Evolutionary conservation across 176 grass and related monocot species (phyloP), one percentile per base, ranked within the genome.

Genomic region (Eremochloa ophiuroides): DNA sequence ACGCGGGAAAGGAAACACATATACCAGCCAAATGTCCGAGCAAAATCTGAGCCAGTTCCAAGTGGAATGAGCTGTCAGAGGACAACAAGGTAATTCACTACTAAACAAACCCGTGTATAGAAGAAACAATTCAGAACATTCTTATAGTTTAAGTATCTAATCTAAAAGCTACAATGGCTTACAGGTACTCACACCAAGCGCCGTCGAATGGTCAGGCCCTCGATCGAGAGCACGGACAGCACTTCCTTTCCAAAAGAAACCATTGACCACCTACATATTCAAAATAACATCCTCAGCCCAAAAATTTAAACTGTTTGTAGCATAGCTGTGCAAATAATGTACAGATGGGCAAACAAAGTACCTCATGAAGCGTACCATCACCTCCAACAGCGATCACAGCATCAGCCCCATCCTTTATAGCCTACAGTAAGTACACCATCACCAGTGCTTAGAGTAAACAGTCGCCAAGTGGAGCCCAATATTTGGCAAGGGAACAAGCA

Each of bases 331-430:
- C 62, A 26, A 61, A 33, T 29, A 77, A 3, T 35, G 17, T 0
- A 75, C 34, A 20, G 43, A 20, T 55, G 85, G 23, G 16, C 4
- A 58, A 59, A 59, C 55, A 13, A 59, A 84, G 47, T 74, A 98
- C 92, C 95, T 98, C 95, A 82, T 98, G 95, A 91, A 98, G 90
- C 7, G 95, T 98, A 58, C 95, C 95, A 69, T 98, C 95, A 12
- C 95, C 95, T 67, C 95, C 92, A 58, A 98, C 92, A 68, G 95
- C 95, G 5, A 98, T 91, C 15, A 98, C 86, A 0, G 95, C 95
- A 81, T 98, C 90, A 62, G 79, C 95, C 5, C 92, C 95, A 76
- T 93, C 92, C 58, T 91, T 91, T 85, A 95, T 89, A 38, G 92
- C 95, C 95, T 98, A 80, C 20, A 90, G 51, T 3, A 85, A 12